phyloP scores from a whole-genome alignment of 257 asterid species.

The Fraxinus excelsior region DNA sequence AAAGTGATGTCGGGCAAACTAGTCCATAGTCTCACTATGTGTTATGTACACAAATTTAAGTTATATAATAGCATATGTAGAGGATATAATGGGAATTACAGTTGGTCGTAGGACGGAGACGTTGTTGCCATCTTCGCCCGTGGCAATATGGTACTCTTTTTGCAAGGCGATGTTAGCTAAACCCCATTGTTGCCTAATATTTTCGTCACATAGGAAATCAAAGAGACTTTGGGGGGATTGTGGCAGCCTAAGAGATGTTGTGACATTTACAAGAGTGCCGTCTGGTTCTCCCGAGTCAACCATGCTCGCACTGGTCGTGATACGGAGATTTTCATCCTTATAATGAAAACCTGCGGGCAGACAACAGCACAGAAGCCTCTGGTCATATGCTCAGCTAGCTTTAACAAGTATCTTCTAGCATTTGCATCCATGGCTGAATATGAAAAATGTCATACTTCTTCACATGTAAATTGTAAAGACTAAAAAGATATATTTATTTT shows the following conservation, averaged over 20 bases:
- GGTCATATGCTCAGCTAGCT: conserved; percentile 64
- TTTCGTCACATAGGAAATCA: conserved; percentile 58
- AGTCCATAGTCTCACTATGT: too few species aligned
- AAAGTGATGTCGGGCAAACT: too few species aligned
- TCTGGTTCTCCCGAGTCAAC: conserved; percentile 63
- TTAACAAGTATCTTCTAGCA: conserved; percentile 60
- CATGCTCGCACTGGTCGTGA: conserved; percentile 60
- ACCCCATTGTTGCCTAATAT: conserved; percentile 61
- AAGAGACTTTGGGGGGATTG: conserved; percentile 52
- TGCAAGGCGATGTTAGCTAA: conserved; percentile 66
- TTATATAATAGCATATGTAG: too few species aligned
- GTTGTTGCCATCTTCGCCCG: conserved; percentile 63
- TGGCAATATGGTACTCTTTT: conserved; percentile 62
- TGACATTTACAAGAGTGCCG: conserved; percentile 55
- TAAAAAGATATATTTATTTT: too few species aligned
- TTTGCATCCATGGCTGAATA: conserved; percentile 46
- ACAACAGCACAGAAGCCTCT: conserved; percentile 60
- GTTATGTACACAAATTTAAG: too few species aligned
- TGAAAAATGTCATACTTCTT: neutral
- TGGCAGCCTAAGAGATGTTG: conserved; percentile 64
- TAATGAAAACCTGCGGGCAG: conserved; percentile 53
- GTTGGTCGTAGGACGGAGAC: conserved; percentile 64
- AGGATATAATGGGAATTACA: conserved; percentile 26
- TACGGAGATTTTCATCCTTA: conserved; percentile 60
- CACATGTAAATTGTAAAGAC: neutral